These are phyloP conservation scores for Neofusicoccum sp. DNA, from an alignment of 2,329 filamentous ascomycete genomes.

Conservation along the genomic window DNA sequence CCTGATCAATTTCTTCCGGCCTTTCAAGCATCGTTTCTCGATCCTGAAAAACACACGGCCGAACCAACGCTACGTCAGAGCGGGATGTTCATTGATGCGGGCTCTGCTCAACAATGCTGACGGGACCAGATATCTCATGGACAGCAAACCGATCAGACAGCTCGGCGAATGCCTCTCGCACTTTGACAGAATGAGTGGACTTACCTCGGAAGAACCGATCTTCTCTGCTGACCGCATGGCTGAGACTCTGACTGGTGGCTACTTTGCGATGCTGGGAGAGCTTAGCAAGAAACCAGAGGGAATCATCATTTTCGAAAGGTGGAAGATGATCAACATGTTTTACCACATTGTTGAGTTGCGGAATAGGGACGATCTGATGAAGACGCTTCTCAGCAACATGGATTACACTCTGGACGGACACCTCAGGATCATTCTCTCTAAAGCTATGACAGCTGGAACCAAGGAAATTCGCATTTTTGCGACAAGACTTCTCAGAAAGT, in stretches of 20 bases:
- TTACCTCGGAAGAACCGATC: conserved; percentile 78
- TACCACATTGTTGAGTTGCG: conserved; percentile 95
- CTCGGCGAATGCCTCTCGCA: conserved; percentile 95
- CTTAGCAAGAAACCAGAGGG: conserved; percentile 80
- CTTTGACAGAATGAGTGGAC: conserved; percentile 75
- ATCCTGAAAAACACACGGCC: conserved; percentile 86
- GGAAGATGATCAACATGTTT: conserved; percentile 99
- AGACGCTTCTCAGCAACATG: conserved; percentile 82
- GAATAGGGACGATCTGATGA: conserved; percentile 87
- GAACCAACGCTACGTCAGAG: conserved; percentile 89
- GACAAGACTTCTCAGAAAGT: conserved; percentile 82
- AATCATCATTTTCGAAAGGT: conserved; percentile 85
- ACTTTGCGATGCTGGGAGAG: conserved; percentile 88
- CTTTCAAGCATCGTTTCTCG: conserved; percentile 94
- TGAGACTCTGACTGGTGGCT: conserved; percentile 86
- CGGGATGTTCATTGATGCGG: conserved; percentile 84
- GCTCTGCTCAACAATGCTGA: conserved; percentile 82
- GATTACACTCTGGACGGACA: conserved; percentile 86
- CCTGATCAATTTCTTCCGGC: conserved; percentile 89
- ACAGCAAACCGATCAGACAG: conserved; percentile 90
- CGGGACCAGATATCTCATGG: conserved; percentile 78
- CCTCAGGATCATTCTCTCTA: conserved; percentile 86
- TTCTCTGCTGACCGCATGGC: conserved; percentile 82
- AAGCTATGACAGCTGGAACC: conserved; percentile 85
- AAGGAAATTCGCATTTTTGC: conserved; percentile 89